These are phyloP conservation scores for Pleurotus citrinopileatus DNA, from an alignment of 768 basidiomycete species.

Conservation along the genomic window DNA sequence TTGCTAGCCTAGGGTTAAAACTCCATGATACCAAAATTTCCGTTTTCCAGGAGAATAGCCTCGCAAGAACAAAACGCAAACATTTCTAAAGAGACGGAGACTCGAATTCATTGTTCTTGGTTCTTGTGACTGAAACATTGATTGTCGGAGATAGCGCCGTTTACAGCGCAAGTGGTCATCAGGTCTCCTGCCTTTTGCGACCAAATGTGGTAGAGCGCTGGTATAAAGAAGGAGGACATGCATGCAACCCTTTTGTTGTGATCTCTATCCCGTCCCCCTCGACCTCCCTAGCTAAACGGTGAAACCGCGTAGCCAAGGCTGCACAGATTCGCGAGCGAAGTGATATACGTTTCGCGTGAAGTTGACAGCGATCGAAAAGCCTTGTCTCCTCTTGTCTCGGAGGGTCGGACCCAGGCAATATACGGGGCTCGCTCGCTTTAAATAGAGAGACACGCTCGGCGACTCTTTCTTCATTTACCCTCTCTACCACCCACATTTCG, in stretches of 20 bases:
- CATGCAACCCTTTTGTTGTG: not conserved
- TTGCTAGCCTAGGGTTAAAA: not conserved
- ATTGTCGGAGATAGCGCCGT: not conserved
- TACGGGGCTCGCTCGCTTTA: not conserved
- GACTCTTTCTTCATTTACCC: not conserved
- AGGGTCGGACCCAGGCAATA: not conserved
- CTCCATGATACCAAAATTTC: not conserved
- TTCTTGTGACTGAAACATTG: not conserved
- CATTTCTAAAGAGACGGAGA: too few species aligned
- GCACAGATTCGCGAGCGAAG: too few species aligned
- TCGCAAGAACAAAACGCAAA: too few species aligned
- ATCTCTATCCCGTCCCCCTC: not conserved
- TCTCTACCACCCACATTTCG: not conserved
- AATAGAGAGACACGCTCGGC: not conserved
- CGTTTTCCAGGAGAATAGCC: too few species aligned
- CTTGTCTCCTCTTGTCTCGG: conserved; percentile 1
- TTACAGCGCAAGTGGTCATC: not conserved
- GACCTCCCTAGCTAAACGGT: not conserved
- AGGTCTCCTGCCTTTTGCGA: not conserved
- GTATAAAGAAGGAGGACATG: not conserved
- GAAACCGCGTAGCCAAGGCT: not conserved
- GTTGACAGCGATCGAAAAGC: not conserved
- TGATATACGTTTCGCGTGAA: too few species aligned
- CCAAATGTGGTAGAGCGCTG: not conserved
- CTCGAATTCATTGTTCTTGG: conserved; percentile 1